Evolutionary conservation across 192 early-diverging fungal species (phyloP), one percentile per base, ranked within the genome.

Genomic region (Linnemannia zychae): DNA sequence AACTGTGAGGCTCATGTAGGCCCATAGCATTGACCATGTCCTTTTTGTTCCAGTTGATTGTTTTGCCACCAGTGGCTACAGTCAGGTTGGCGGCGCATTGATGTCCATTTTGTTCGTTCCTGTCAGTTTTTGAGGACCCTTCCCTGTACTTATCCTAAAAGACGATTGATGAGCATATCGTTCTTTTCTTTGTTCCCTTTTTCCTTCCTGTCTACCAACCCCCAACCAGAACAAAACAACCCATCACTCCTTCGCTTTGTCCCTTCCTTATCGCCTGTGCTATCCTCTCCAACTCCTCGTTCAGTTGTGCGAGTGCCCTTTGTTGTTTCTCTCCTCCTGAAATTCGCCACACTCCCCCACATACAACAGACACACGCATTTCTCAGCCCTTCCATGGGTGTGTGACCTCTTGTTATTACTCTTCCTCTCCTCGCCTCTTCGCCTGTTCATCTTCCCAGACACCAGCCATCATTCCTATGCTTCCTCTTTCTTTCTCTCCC

Each of bases 161-260:
- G 52, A 24, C n/a, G 52, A 57, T 11, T 57, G 52, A 20, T 24
- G 52, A 63, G 57, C 44, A 9, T 67, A 37, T 38, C 40, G 22
- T 48, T 75, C 75, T 68, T 49, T 36, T 77, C 17, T 31, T 71
- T 70, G 2, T 57, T 70, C 52, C 44, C 48, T 67, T 1, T 67
- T 57, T 69, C 47, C n/a, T n/a, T 17, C 36, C 28, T 67, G 15
- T 52, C 22, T 7, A 37, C 65, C 46, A 4, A 47, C 44, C 46
- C 47, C 67, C 40, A 44, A 44, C 40, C 3, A 44, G 4, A 44
- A 44, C 40, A 44, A 33, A 66, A 13, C 65, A 4, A 40, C 40
- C 68, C 40, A 1, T 22, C 18, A 36, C n/a, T n/a, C 52, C 22
- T 31, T 38, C 66, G 3, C 66, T 67, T 33, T 22, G 36, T 3